A percentile compares a stretch with the other conserved stretches of the same genome.
These are phyloP conservation scores for Thielaviopsis populi DNA, from an alignment of 2,329 filamentous ascomycete genomes.

Conservation along the genomic window DNA sequence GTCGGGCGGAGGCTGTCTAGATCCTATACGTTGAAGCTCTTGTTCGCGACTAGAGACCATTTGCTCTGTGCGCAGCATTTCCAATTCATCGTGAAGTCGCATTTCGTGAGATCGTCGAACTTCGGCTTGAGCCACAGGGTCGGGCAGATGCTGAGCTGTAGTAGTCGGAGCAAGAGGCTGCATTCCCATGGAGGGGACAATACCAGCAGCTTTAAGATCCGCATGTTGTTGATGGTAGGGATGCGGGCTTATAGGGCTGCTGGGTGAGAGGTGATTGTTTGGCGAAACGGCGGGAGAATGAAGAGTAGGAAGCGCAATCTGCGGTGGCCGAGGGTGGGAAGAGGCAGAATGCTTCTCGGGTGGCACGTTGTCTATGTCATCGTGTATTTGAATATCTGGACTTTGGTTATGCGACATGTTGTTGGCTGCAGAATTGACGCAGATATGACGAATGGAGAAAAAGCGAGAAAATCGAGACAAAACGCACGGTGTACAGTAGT, in stretches of 20 bases:
- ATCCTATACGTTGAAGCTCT: conserved; percentile 11
- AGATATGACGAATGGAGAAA: conserved; percentile 8
- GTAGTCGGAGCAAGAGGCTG: conserved; percentile 11
- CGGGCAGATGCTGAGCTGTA: conserved; percentile 4
- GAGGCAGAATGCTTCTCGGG: conserved; percentile 7
- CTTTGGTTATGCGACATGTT: conserved; percentile 11
- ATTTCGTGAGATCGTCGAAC: conserved; percentile 12
- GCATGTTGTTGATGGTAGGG: conserved; percentile 1
- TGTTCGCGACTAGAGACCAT: conserved; percentile 28
- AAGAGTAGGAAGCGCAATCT: conserved; percentile 5
- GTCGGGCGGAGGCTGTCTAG: conserved; percentile 9
- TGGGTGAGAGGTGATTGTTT: conserved; percentile 12
- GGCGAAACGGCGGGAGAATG: background rate
- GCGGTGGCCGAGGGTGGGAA: conserved; percentile 8
- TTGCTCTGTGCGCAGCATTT: conserved; percentile 34
- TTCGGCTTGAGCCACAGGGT: conserved; percentile 4
- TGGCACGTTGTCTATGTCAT: conserved; percentile 1
- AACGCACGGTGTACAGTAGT: background rate
- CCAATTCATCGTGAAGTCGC: conserved; percentile 34
- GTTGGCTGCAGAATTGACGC: conserved; percentile 8
- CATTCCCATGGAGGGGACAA: conserved; percentile 1
- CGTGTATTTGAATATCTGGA: conserved; percentile 2
- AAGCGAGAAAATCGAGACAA: conserved; percentile 4
- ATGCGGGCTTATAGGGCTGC: conserved; percentile 10
- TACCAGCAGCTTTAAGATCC: background rate